These are phyloP conservation scores for Ceratocystis variospora DNA, from an alignment of 2,329 filamentous ascomycete species.

Conservation along the genomic window DNA sequence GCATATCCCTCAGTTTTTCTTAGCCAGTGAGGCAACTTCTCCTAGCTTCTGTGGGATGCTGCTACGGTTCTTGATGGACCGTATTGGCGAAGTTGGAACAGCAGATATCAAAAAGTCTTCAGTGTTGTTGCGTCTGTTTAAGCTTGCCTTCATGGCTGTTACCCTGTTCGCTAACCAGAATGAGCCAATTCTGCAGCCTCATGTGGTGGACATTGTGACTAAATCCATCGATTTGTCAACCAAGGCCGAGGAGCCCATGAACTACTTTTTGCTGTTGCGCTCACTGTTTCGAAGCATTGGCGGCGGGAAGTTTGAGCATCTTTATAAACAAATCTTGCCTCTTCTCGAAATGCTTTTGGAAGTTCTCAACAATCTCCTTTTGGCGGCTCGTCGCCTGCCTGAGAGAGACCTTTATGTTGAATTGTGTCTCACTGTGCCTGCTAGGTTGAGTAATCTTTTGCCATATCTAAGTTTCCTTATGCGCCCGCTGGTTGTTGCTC, in stretches of 20 bases:
- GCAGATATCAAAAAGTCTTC: conserved; percentile 84
- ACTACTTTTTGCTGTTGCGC: conserved; percentile 87
- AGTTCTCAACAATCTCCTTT: conserved; percentile 84
- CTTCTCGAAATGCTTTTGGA: conserved; percentile 95
- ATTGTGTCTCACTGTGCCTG: conserved; percentile 88
- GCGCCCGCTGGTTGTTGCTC: conserved; percentile 88
- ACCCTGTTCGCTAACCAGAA: conserved; percentile 91
- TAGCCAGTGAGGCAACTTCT: conserved; percentile 96
- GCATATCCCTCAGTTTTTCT: conserved; percentile 93
- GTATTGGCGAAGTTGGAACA: conserved; percentile 87
- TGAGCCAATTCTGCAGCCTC: conserved; percentile 84
- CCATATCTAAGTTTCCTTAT: conserved; percentile 94
- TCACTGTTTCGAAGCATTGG: conserved; percentile 94
- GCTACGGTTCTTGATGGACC: conserved; percentile 90
- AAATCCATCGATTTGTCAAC: conserved; percentile 94
- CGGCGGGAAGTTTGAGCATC: conserved; percentile 88
- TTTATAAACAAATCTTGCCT: conserved; percentile 96
- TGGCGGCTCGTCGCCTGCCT: conserved; percentile 76
- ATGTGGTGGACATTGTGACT: conserved; percentile 93
- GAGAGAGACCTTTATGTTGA: conserved; percentile 96
- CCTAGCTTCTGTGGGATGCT: conserved; percentile 98
- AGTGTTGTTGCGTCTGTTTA: conserved; percentile 86
- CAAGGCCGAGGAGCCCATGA: conserved; percentile 92
- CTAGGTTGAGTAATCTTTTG: conserved; percentile 80
- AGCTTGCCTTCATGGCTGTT: conserved; percentile 97